Percentiles rank a stretch among this genome's conserved stretches.
phyloP scores from a whole-genome alignment of 1,284 basidiomycete genomes.

The Uromyces viciae-fabae region DNA sequence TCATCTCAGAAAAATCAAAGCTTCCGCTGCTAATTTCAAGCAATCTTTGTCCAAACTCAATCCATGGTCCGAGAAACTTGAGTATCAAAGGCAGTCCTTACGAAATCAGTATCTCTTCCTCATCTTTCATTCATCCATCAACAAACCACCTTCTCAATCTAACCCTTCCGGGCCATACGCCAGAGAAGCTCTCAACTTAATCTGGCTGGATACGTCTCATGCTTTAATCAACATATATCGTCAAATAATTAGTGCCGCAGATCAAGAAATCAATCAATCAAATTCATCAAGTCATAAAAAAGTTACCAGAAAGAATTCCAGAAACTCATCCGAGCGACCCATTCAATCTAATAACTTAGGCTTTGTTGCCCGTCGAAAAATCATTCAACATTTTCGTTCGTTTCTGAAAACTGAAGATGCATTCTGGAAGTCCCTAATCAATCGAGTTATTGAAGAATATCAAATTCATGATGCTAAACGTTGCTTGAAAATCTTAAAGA shows the following conservation, averaged over 20 bases:
- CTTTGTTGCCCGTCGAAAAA: constrained; percentile 73
- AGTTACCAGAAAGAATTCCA: constrained; percentile 25
- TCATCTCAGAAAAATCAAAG: constrained; percentile 48
- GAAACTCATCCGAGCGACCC: constrained; percentile 45
- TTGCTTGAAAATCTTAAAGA: constrained; percentile 62
- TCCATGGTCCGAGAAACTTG: constrained; percentile 77
- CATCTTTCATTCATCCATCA: constrained; percentile 63
- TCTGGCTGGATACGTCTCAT: constrained; percentile 91
- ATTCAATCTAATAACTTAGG: constrained; percentile 55
- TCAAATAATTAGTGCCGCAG: constrained; percentile 66
- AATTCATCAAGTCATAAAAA: constrained; percentile 45
- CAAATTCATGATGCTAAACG: constrained; percentile 62
- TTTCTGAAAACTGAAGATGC: constrained; percentile 80
- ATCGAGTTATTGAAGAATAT: constrained; percentile 68
- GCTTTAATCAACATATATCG: constrained; percentile 79
- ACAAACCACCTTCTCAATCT: neutral
- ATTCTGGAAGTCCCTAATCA: constrained; percentile 75
- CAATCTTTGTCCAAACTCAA: constrained; percentile 67
- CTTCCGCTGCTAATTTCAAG: constrained; percentile 50
- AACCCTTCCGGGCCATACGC: constrained; percentile 2
- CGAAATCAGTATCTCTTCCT: constrained; percentile 62
- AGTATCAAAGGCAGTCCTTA: constrained; percentile 75
- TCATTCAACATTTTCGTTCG: constrained; percentile 77
- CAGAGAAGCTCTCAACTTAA: constrained; percentile 65
- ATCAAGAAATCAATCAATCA: constrained; percentile 55